phyloP scores from a whole-genome alignment of 257 asterid genomes.

The Nicotiana benthamiana region DNA sequence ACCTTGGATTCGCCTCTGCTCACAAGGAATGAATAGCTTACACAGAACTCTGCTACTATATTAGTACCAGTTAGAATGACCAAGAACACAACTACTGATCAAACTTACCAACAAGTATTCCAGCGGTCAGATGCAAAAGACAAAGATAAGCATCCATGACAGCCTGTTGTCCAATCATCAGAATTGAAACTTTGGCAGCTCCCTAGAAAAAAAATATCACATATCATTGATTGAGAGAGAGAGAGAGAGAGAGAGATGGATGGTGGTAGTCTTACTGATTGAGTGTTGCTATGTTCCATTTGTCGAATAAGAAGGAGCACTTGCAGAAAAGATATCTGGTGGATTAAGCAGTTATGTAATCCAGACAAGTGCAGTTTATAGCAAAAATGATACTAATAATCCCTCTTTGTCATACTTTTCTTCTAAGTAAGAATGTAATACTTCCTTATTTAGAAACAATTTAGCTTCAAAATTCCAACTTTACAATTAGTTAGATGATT shows the following conservation, averaged over 20 bases:
- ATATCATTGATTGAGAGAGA: background rate
- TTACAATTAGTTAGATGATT: too few relatives aligned
- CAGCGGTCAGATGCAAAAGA: conserved; percentile 95
- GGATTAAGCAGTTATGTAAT: conserved; percentile 38
- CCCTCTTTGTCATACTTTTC: too few relatives aligned
- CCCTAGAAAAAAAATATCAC: conserved; percentile 43
- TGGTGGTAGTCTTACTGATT: conserved; percentile 55
- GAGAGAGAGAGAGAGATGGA: too few relatives aligned
- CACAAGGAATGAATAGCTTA: background rate
- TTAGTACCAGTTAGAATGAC: background rate
- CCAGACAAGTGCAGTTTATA: conserved; percentile 23
- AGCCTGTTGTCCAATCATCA: conserved; percentile 96
- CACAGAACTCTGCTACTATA: background rate
- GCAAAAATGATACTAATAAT: background rate
- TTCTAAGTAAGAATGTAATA: too few relatives aligned
- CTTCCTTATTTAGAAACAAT: too few relatives aligned
- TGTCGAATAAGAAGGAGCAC: conserved; percentile 88
- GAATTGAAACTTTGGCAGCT: conserved; percentile 93
- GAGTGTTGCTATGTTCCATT: conserved; percentile 97
- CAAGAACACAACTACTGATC: background rate
- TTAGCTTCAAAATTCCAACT: too few relatives aligned
- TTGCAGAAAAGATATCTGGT: conserved; percentile 83
- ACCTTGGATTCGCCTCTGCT: background rate
- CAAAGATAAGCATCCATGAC: conserved; percentile 97
- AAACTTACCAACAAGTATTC: conserved; percentile 86